Evolutionary conservation across 2,329 filamentous ascomycete genomes (phyloP).

Genomic region (Blumeria hordei): DNA sequence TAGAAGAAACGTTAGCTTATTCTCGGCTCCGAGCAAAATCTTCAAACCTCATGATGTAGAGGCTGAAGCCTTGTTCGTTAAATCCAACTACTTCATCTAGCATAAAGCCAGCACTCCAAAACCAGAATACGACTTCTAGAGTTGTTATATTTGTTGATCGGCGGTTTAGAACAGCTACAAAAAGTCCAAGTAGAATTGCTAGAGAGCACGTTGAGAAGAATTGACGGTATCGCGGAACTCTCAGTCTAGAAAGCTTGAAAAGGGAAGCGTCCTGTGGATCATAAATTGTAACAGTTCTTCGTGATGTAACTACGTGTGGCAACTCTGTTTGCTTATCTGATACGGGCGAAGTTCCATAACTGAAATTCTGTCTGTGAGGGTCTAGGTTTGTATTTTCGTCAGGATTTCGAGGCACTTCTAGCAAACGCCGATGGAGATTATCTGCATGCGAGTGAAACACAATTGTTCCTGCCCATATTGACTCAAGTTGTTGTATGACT

Average conservation of each 20-base stretch:
- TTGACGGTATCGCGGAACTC: conserved; percentile 78
- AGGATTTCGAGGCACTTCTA: neutral
- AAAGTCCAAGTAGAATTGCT: conserved; percentile 61
- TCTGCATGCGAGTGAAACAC: conserved; percentile 83
- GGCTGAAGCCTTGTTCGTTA: conserved; percentile 84
- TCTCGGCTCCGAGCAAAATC: neutral
- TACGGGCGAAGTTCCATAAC: conserved; percentile 18
- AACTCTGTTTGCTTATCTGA: neutral
- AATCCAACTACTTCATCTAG: conserved; percentile 88
- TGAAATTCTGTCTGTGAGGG: conserved; percentile 6
- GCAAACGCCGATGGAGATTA: conserved; percentile 43
- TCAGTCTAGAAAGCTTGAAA: conserved; percentile 73
- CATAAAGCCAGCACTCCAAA: conserved; percentile 95
- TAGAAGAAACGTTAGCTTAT: neutral
- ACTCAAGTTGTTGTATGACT: conserved; percentile 84
- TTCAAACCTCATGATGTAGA: conserved; percentile 57
- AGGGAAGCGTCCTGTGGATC: conserved; percentile 74
- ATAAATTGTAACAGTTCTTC: conserved; percentile 59
- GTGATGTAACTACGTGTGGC: neutral
- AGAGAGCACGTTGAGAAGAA: conserved; percentile 76
- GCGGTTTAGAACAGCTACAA: conserved; percentile 56
- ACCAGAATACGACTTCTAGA: conserved; percentile 80
- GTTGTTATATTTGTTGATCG: conserved; percentile 60
- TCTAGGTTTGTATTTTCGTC: neutral
- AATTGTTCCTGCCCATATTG: conserved; percentile 89